Evolutionary conservation across 2,329 filamentous ascomycete genomes (phyloP), one percentile per base, ranked within the genome.

Genomic region (Hansfordia pulvinata): DNA sequence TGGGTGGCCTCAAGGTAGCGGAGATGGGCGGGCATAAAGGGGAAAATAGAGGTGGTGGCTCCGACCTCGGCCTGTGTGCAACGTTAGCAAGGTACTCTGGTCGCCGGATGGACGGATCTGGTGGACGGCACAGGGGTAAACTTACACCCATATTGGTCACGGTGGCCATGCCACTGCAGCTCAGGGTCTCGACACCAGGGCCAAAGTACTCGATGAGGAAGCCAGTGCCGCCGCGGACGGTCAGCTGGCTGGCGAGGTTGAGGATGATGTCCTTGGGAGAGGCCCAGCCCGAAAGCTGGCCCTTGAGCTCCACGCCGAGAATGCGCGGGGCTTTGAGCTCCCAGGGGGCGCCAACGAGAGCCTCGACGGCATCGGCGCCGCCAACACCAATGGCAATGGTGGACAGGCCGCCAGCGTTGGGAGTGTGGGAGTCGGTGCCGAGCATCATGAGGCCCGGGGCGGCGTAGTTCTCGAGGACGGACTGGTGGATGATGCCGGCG

Each of bases 371-470:
- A 56, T 98, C 90, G 14, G 90, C 90, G 46, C 90, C 90, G 46
- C 90, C 90, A 18, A 98, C 90, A 52, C 90, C 90, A 49, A 98
- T 96, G 7, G 90, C 90, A 43, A 94, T 84, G 4, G 84, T 86
- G 40, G 81, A 85, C 29, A 96, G 62, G 32, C 90, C 90, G 42
- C 90, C 90, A n/a, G 84, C 90, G 48, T 96, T 98, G 22, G 90
- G 90, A 23, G 85, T 94, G 55, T 98, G 90, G 45, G 83, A 93
- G 55, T 98, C 90, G 17, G 90, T 98, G 30, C 90, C 90, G 20
- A 98, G 69, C 85, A 98, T 96, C 86, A 98, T 94, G 41, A 96
- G 58, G 26, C 90, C 90, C 12, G 90, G 90, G n/a, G 88, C 75
- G 18, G 86, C 82, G 50, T 98, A 98, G 58, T 98, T 96, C 62